Evolutionary conservation across 1,284 basidiomycete genomes (phyloP).

Genomic region (Mrakiaceae sp.): DNA sequence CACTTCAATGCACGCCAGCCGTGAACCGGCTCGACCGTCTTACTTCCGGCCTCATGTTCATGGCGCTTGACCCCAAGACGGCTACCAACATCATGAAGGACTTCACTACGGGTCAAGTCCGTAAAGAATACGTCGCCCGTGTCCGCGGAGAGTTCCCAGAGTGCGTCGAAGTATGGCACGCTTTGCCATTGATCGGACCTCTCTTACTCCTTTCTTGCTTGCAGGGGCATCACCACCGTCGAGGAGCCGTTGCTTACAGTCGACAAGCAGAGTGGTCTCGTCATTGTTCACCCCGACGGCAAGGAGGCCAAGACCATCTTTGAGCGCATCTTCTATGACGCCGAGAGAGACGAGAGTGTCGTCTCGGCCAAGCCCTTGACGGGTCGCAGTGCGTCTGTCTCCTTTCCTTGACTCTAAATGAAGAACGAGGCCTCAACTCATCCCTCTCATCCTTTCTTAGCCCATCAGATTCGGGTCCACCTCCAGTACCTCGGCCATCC

Average conservation of each 20-base stretch:
- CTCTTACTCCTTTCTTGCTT: background rate
- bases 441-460: conserved; percentile 35
- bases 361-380: conserved; percentile 72
- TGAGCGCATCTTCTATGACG: conserved; percentile 72
- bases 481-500: conserved; percentile 88
- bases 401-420: background rate
- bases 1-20: conserved; percentile 41
- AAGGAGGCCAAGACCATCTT: conserved; percentile 90
- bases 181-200: background rate
- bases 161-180: conserved; percentile 39
- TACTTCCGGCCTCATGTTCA: conserved; percentile 92
- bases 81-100: conserved; percentile 65
- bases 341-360: conserved; percentile 69
- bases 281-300: conserved; percentile 86
- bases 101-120: conserved; percentile 66
- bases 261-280: conserved; percentile 90
- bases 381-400: conserved; percentile 60
- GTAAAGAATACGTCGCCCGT: conserved; percentile 84
- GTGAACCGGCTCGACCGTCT: conserved; percentile 89
- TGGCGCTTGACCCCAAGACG: conserved; percentile 62
- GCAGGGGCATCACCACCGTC: conserved; percentile 64
- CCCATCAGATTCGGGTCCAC: conserved; percentile 92
- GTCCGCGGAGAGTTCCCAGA: conserved; percentile 71
- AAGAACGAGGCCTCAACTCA: background rate
- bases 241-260: conserved; percentile 83